A percentile compares a stretch with the other conserved stretches of the same genome.
These are phyloP conservation scores for Botrytis tulipae DNA, from an alignment of 2,329 filamentous ascomycete species.

Conservation along the genomic window DNA sequence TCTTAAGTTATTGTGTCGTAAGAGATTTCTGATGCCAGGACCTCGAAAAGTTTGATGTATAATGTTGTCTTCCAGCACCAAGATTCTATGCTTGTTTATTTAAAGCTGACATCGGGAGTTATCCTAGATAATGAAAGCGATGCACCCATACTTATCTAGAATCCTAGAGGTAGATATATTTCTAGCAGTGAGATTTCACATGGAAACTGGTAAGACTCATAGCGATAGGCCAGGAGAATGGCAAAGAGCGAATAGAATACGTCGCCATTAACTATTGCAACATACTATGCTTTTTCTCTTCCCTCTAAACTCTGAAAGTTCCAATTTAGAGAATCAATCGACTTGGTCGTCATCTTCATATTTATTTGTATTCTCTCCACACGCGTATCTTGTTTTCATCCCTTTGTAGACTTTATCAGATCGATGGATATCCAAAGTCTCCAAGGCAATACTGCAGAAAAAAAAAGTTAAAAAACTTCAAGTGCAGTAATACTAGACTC, in stretches of 20 bases:
- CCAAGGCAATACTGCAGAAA: constrained; percentile 31
- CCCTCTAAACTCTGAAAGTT: constrained; percentile 45
- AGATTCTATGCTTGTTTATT: background rate
- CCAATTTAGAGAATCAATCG: too few species aligned
- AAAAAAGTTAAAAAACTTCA: too few species aligned
- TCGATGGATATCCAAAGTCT: too few species aligned
- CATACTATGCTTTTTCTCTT: constrained; percentile 53
- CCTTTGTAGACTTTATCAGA: too few species aligned
- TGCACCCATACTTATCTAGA: constrained; percentile 1
- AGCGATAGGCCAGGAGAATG: constrained; percentile 28
- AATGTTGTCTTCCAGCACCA: background rate
- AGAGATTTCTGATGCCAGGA: background rate
- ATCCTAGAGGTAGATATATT: constrained; percentile 45
- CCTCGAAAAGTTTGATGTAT: background rate
- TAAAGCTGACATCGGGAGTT: background rate
- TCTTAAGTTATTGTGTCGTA: background rate
- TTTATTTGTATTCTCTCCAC: constrained; percentile 31
- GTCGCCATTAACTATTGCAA: constrained; percentile 42
- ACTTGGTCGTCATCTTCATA: background rate
- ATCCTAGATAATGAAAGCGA: background rate
- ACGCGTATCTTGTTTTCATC: constrained; percentile 52
- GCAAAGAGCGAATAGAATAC: constrained; percentile 39
- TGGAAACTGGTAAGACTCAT: constrained; percentile 42
- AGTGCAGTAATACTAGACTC: too few species aligned
- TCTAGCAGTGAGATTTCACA: constrained; percentile 41